phyloP scores from a whole-genome alignment of 1,284 basidiomycete genomes.

The Moniliella sp. region DNA sequence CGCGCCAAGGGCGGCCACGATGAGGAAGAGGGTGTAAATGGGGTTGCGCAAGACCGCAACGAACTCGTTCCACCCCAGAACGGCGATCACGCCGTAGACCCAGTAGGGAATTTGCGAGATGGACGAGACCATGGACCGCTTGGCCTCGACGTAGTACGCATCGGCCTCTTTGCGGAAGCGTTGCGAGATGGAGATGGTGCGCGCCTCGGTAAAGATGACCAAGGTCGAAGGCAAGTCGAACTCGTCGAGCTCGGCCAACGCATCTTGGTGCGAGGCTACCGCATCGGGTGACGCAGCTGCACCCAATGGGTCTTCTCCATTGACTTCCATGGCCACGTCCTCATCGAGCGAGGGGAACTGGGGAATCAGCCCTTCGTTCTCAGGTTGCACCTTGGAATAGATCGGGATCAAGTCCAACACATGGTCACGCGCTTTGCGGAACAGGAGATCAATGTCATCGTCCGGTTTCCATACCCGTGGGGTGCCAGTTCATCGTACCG shows the following conservation, averaged over 20 bases:
- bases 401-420: slow-evolving; percentile 68
- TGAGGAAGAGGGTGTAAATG: slow-evolving; percentile 64
- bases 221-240: slow-evolving; percentile 65
- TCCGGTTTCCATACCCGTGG: slow-evolving; percentile 91
- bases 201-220: slow-evolving; percentile 57
- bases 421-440: slow-evolving; percentile 73
- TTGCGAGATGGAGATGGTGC: slow-evolving; percentile 54
- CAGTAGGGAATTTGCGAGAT: slow-evolving; percentile 83
- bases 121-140: slow-evolving; percentile 74
- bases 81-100: slow-evolving; percentile 77
- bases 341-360: slow-evolving; percentile 47
- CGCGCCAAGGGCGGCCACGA: slow-evolving; percentile 45
- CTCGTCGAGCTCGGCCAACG: slow-evolving; percentile 38
- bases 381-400: slow-evolving; percentile 59
- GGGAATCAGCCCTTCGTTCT: slow-evolving; percentile 46
- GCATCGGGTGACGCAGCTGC: too few relatives aligned
- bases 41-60: slow-evolving; percentile 85
- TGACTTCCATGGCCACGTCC: too few relatives aligned
- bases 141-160: slow-evolving; percentile 90
- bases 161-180: slow-evolving; percentile 86
- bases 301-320: slow-evolving; percentile 35
- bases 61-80: slow-evolving; percentile 89
- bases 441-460: slow-evolving; percentile 88
- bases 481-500: slow-evolving; percentile 78
- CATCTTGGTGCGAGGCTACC: too few relatives aligned